Evolutionary conservation across 2,329 filamentous ascomycete genomes (phyloP).

Genomic region (Epichloe sp.): DNA sequence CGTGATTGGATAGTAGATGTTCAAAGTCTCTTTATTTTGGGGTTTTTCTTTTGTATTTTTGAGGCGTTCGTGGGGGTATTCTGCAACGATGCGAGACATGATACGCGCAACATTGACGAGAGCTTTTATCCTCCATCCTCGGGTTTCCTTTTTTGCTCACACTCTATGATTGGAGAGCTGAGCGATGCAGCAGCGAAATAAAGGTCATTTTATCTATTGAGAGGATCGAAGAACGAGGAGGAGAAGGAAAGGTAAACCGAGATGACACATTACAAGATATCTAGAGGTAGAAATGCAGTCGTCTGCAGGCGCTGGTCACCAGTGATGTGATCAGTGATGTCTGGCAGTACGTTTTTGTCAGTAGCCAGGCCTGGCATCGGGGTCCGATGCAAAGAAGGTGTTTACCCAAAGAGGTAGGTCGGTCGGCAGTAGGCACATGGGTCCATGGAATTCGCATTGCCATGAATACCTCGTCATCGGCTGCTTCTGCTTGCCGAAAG

Average conservation of each 20-base stretch:
- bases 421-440: too few species aligned
- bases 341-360: too few species aligned
- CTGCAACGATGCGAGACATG: not conserved
- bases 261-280: not conserved
- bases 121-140: not conserved
- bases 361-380: too few species aligned
- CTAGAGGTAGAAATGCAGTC: not conserved
- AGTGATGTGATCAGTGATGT: not conserved
- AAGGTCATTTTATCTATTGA: too few species aligned
- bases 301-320: not conserved
- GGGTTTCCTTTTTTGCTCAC: not conserved
- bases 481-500: too few species aligned
- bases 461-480: too few species aligned
- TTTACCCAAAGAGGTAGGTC: too few species aligned
- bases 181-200: not conserved
- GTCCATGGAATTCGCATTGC: too few species aligned
- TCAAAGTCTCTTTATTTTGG: not conserved
- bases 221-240: too few species aligned
- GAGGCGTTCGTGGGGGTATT: not conserved
- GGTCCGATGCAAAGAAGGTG: too few species aligned
- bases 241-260: not conserved
- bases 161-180: not conserved
- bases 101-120: not conserved
- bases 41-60: not conserved
- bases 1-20: not conserved